A percentile compares a stretch with the other conserved stretches of the same genome.
Evolutionary conservation across 768 basidiomycete species (phyloP).

Genomic region (Hemileccinum impolitum): DNA sequence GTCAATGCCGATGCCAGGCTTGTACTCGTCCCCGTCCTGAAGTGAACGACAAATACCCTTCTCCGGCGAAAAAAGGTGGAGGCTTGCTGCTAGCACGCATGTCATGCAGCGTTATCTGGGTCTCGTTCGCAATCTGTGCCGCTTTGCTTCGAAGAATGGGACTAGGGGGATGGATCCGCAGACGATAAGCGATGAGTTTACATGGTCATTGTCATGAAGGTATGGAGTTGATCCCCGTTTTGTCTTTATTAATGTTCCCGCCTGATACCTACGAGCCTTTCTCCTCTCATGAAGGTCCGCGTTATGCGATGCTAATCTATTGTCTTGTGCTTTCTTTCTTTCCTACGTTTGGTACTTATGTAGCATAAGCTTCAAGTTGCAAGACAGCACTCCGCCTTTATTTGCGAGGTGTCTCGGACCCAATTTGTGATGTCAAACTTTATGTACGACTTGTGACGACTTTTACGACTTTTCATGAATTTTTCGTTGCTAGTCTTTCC

Average conservation of each 20-base stretch:
- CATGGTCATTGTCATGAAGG: background rate
- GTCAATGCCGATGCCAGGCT: background rate
- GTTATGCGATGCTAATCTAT: background rate
- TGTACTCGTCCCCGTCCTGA: background rate
- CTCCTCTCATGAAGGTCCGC: background rate
- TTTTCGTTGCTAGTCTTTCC: no score
- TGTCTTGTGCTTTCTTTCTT: background rate
- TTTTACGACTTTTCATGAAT: no score
- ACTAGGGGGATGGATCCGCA: constrained; percentile 22
- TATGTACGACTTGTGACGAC: no score
- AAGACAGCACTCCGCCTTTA: background rate
- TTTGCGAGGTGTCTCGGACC: no score
- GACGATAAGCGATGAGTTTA: constrained; percentile 17
- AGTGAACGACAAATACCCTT: background rate
- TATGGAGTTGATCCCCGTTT: background rate
- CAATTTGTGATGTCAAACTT: no score
- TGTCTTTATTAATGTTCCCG: background rate
- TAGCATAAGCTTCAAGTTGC: background rate
- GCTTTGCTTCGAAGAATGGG: constrained; percentile 25
- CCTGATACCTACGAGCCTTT: background rate
- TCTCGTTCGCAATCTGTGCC: constrained; percentile 29
- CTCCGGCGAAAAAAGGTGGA: constrained; percentile 6
- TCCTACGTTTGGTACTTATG: constrained; percentile 2
- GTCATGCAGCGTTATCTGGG: constrained; percentile 21
- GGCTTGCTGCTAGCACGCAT: constrained; percentile 8